phyloP scores from a whole-genome alignment of 2,329 filamentous ascomycete species.

The Aschersonia sp. region DNA sequence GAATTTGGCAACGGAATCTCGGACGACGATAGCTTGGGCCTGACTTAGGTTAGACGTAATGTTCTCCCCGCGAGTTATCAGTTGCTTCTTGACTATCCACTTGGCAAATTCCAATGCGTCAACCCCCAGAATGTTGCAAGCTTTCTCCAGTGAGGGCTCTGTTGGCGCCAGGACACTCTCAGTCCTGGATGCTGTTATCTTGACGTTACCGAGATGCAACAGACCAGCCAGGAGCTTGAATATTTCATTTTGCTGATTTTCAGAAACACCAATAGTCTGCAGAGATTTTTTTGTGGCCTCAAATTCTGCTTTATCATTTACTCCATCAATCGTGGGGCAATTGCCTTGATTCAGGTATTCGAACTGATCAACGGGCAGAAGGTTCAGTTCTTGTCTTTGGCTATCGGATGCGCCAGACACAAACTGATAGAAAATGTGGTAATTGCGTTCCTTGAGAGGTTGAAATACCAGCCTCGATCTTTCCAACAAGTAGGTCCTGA shows the following conservation, averaged over 20 bases:
- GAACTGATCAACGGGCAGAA: constrained; percentile 78
- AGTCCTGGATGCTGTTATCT: constrained; percentile 79
- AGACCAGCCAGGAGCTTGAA: constrained; percentile 85
- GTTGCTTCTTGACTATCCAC: constrained; percentile 98
- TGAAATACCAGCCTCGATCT: constrained; percentile 94
- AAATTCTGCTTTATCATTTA: constrained; percentile 93
- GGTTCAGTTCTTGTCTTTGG: constrained; percentile 64
- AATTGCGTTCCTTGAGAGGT: constrained; percentile 93
- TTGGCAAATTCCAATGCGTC: constrained; percentile 77
- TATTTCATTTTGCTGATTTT: constrained; percentile 64
- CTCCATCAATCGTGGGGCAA: constrained; percentile 78
- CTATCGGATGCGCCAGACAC: constrained; percentile 80
- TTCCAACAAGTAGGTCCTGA: constrained; percentile 88
- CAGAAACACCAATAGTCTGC: constrained; percentile 70
- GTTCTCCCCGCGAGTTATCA: constrained; percentile 91
- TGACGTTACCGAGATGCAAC: constrained; percentile 89
- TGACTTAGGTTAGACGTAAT: constrained; percentile 92
- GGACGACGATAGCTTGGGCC: constrained; percentile 84
- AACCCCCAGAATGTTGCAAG: constrained; percentile 77
- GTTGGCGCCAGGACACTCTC: constrained; percentile 71
- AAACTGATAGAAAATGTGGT: constrained; percentile 98
- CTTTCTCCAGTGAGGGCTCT: constrained; percentile 70
- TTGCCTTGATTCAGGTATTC: constrained; percentile 95
- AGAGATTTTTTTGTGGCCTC: constrained; percentile 76
- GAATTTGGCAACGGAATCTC: constrained; percentile 96